phyloP scores from a whole-genome alignment of 148 eudicot species.

The Dianthus caryophyllus region DNA sequence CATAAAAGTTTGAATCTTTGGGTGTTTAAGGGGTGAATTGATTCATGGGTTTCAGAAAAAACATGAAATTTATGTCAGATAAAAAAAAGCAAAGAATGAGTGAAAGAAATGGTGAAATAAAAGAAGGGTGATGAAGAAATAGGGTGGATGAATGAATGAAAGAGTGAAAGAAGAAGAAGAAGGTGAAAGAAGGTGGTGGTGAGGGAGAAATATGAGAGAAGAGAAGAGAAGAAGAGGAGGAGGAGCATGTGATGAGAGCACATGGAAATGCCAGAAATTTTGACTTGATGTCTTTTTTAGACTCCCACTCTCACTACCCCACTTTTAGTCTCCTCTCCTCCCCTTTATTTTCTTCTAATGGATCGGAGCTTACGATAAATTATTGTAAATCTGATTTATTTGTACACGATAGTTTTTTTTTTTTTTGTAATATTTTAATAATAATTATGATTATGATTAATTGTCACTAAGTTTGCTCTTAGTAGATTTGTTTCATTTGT shows the following conservation, averaged over 20 bases:
- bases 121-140: neutral
- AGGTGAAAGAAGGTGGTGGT: neutral
- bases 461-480: no score
- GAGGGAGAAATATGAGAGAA: neutral
- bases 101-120: neutral
- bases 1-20: constrained; percentile 13
- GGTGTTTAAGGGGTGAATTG: no score
- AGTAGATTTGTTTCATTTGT: no score
- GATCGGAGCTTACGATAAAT: no score
- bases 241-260: constrained; percentile 26
- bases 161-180: neutral
- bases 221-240: no score
- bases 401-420: no score
- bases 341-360: constrained; percentile 21
- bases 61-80: no score
- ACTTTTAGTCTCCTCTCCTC: constrained; percentile 13
- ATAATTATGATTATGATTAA: no score
- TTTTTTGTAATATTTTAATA: no score
- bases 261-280: constrained; percentile 35
- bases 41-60: no score
- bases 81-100: no score
- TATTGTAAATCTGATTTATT: no score
- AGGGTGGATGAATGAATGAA: neutral
- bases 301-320: constrained; percentile 15
- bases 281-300: constrained; percentile 29